Base-by-base conservation (phyloP, 208 protist species). In the Strigomonas oncopelti region DNA sequence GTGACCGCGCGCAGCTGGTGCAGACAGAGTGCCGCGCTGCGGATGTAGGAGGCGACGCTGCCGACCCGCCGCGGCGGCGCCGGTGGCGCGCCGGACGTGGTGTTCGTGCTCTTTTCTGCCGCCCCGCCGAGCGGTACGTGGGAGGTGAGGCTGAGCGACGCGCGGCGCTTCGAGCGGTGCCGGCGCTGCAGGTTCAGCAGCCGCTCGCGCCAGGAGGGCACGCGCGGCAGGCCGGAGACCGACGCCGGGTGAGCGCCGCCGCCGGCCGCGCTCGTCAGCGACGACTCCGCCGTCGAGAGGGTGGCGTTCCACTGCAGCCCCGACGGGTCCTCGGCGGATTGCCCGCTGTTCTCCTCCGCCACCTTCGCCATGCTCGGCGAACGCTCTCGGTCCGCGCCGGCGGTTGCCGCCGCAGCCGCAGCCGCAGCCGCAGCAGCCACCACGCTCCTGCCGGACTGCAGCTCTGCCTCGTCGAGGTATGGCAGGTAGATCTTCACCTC, bases 1-100 rank as follows among this genome's bases (percentile, higher is more conserved):
- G 73, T 71, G 0, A 78, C 67, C 14, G 52, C 67, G 38, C 73
- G 56, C 51, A 78, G 67, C 51, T 65, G 58, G 53, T 74, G 73
- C 53, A 78, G 27, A 8, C 65, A 32, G 16, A 28, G 51, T 0
- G 73, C 60, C 24, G 67, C 67, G 45, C 24, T 1, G 27, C 45
- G 61, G 27, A 67, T 25, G 16, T 71, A 51, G 2, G 45, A 42
- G 34, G 56, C 54, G 34, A 56, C 20, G 52, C 34, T 48, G 42
- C 42, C 42, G 13, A 48, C 42, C 11, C 42, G 42, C 42, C 42
- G 42, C 42, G 42, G 42, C 42, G 42, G 42, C 42, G 42, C 13
- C 42, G 5, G 13, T 20, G 3, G 13, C 1, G 18, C 16, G 42
- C 9, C 5, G 13, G 42, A 9, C 1, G 42, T 20, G 11, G 42